These are phyloP conservation scores for Schoenoplectus triqueter DNA, from an alignment of 202 grass and related monocot genomes.

Conservation along the genomic window DNA sequence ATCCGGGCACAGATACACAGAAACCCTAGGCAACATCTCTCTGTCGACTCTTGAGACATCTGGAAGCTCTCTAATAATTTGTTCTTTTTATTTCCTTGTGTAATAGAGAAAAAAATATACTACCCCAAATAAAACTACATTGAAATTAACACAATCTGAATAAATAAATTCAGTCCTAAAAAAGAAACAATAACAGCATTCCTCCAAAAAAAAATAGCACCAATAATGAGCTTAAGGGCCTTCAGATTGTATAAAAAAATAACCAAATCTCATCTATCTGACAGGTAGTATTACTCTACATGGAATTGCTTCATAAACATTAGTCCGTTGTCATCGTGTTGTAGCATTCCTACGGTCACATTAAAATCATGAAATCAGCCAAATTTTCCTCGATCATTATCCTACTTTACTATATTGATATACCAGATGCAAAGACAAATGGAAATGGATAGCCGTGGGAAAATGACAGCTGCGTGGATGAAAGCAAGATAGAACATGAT, in stretches of 20 bases:
- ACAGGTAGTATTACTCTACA: constrained; percentile 19
- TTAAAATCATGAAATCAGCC: constrained; percentile 15
- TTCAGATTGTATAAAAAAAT: background rate
- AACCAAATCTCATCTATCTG: constrained; percentile 14
- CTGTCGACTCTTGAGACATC: background rate
- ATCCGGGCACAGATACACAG: too few species aligned
- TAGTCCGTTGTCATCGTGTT: background rate
- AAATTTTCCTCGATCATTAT: background rate
- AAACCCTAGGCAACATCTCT: background rate
- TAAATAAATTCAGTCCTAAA: background rate
- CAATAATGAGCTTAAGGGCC: too few species aligned
- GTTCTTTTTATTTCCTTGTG: background rate
- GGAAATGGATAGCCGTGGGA: constrained; percentile 5
- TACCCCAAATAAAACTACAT: background rate
- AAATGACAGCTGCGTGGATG: background rate
- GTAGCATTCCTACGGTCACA: background rate
- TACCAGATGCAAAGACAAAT: background rate
- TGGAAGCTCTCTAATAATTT: background rate
- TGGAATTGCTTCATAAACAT: constrained; percentile 20
- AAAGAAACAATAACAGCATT: too few species aligned
- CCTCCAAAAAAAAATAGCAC: too few species aligned
- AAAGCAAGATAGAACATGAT: background rate
- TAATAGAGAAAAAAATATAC: background rate
- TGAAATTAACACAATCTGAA: background rate
- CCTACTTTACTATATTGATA: background rate